Conservation (phyloP, 495 filamentous ascomycete genomes). For the Bacidia gigantensis region DNA sequence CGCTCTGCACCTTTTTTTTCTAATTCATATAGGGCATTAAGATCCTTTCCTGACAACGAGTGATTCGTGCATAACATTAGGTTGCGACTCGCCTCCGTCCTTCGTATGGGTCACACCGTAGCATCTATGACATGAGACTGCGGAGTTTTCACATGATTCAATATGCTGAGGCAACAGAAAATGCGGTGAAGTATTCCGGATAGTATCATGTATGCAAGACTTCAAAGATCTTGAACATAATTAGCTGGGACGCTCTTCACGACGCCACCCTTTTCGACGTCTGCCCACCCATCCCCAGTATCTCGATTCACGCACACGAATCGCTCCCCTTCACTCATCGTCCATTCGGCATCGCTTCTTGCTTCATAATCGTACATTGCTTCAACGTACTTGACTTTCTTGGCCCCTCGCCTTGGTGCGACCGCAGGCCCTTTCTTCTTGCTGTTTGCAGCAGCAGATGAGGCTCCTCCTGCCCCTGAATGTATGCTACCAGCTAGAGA, state of each 20-base stretch:
- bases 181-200: too few species aligned
- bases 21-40: too few species aligned
- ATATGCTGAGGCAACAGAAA: too few species aligned
- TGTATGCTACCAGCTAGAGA: conserved; percentile 45
- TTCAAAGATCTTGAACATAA: conserved; percentile 63
- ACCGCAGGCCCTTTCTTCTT: conserved; percentile 93
- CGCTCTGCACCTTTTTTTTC: too few species aligned
- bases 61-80: too few species aligned
- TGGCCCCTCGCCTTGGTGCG: conserved; percentile 79
- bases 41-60: too few species aligned
- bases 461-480: conserved; percentile 5
- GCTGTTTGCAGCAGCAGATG: conserved; percentile 11
- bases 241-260: conserved; percentile 90
- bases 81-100: too few species aligned
- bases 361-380: conserved; percentile 87
- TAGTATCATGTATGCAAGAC: too few species aligned
- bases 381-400: conserved; percentile 90
- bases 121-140: too few species aligned
- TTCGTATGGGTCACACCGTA: too few species aligned
- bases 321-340: conserved; percentile 77
- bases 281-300: conserved; percentile 87
- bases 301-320: conserved; percentile 81
- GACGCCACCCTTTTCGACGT: conserved; percentile 82
- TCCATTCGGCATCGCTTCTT: conserved; percentile 72
- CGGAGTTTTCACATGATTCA: too few species aligned